Base-by-base conservation (phyloP, 2,329 filamentous ascomycete species). In the Stachybotrys elegans region DNA sequence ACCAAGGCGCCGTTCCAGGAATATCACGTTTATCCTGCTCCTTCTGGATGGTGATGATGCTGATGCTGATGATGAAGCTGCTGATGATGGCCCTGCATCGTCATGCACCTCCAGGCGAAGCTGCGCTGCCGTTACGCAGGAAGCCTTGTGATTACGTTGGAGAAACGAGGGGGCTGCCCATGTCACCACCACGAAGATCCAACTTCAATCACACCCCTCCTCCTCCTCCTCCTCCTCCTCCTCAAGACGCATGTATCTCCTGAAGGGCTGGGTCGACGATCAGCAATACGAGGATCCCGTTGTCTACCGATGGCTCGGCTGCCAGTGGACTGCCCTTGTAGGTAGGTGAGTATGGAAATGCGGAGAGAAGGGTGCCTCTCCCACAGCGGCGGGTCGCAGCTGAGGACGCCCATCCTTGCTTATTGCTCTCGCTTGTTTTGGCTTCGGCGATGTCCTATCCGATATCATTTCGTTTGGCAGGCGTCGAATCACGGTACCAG, bases 71-170 rank as follows among this genome's bases (percentile, higher is more conserved):
- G n/a, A n/a, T n/a, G n/a, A n/a, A n/a, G n/a, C n/a, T n/a, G n/a
- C 44, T 39, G 45, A 37, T 16, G 13, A 37, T 51, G 31, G 25
- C 25, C 25, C n/a, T n/a, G n/a, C n/a, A n/a, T n/a, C n/a, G n/a
- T n/a, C n/a, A n/a, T n/a, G n/a, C 31, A 16, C 31, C 31, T 34
- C 31, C 9, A 17, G 31, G 9, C 31, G 8, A 14, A 34, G 31
- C 8, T 34, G 31, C n/a, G 31, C 31, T 34, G 31, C 19, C 31
- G 19, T 34, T 17, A 34, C 31, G 31, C 31, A 17, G 8, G 31
- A 34, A n/a, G n/a, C n/a, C 11, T 16, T 16, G n/a, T 16, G 31
- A 34, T 34, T 34, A 34, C 31, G 31, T 34, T 7, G n/a, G n/a
- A 34, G 31, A 14, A 34, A 34, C 14, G 31, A 34, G n/a, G 31